Conservation (phyloP, 1,139 yeast species). For the Yarrowia galli region DNA sequence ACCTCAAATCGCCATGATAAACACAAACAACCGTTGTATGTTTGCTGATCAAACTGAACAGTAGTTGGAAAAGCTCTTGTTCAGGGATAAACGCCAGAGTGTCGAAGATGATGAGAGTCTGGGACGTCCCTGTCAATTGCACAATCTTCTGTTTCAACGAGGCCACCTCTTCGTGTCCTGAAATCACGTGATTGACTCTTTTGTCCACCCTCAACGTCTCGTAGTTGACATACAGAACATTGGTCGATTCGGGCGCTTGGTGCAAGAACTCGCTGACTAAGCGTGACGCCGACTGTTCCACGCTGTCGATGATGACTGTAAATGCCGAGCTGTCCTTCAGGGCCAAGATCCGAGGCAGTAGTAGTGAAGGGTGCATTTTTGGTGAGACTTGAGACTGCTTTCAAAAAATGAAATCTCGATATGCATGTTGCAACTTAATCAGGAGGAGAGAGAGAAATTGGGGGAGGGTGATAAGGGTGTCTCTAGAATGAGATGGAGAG, state of each 20-base stretch:
- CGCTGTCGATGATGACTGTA: conserved; percentile 30
- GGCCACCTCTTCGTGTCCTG: conserved; percentile 7
- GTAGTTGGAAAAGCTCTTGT: conserved; percentile 59
- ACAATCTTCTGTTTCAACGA: conserved; percentile 19
- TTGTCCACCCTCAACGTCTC: conserved; percentile 6
- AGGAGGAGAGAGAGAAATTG: too few relatives aligned
- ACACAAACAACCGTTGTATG: conserved; percentile 63
- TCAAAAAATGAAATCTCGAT: background rate
- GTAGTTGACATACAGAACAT: conserved; percentile 24
- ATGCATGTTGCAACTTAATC: conserved; percentile 21
- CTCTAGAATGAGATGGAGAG: background rate
- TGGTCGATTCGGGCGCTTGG: background rate
- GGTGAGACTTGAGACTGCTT: background rate
- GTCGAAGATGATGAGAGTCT: conserved; percentile 61
- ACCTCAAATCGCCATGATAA: conserved; percentile 55
- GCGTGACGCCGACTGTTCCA: conserved; percentile 2
- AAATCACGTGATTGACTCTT: conserved; percentile 20
- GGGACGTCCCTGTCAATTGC: background rate
- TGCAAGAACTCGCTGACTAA: conserved; percentile 29
- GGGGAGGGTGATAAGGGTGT: background rate
- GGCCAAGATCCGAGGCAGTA: conserved; percentile 22
- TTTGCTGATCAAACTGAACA: conserved; percentile 64
- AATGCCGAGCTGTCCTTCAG: conserved; percentile 35
- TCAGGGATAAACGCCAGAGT: conserved; percentile 67
- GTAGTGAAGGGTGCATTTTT: conserved; percentile 24